These are phyloP conservation scores for Kokia cookei DNA, from an alignment of 441 rosid species.

Conservation along the genomic window DNA sequence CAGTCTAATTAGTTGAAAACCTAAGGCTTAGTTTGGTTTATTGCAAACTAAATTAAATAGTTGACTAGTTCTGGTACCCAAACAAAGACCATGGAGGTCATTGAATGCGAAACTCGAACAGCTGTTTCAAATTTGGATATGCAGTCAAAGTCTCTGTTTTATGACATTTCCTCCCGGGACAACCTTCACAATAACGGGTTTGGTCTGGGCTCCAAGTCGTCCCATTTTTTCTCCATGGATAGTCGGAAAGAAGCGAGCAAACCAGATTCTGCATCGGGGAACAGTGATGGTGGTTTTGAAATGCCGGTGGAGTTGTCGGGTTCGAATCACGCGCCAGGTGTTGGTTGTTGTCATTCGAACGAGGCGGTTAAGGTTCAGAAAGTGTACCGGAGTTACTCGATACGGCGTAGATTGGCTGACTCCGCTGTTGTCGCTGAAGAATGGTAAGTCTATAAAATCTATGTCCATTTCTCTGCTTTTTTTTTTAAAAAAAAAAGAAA, in stretches of 20 bases:
- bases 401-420: conserved; percentile 84
- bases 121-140: conserved; percentile 16
- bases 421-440: conserved; percentile 90
- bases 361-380: conserved; percentile 80
- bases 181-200: conserved; percentile 4
- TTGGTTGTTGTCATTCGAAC: not conserved
- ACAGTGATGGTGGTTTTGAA: not conserved
- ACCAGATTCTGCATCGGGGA: not conserved
- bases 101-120: conserved; percentile 1
- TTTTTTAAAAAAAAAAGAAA: not conserved
- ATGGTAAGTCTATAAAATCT: conserved; percentile 36
- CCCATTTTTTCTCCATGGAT: not conserved
- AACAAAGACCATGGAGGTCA: conserved; percentile 24
- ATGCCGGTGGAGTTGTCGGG: conserved; percentile 3
- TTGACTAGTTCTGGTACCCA: no score
- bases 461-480: not conserved
- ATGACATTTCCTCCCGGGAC: conserved; percentile 16
- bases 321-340: conserved; percentile 11
- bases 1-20: not conserved
- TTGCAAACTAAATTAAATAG: not conserved
- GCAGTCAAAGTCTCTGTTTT: conserved; percentile 22
- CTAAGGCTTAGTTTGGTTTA: not conserved
- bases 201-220: not conserved
- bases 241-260: not conserved
- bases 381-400: conserved; percentile 82